Conservation (phyloP, 2,329 filamentous ascomycete genomes). For the Xylaria sp. region DNA sequence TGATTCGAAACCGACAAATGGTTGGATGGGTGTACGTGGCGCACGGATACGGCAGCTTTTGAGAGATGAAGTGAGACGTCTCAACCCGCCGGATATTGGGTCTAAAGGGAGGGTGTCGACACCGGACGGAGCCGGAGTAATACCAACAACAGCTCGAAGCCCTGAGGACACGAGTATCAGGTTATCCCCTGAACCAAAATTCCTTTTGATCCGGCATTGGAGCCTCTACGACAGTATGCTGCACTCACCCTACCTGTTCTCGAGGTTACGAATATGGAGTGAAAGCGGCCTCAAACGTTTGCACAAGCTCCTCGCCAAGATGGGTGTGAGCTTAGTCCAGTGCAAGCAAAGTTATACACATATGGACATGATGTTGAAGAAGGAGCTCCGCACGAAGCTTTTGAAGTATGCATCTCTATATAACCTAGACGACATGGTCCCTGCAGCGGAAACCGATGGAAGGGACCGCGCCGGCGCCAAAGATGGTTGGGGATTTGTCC, state of each 20-base stretch:
- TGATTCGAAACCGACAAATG: constrained; percentile 61
- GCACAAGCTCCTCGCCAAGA: constrained; percentile 94
- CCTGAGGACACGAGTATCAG: constrained; percentile 92
- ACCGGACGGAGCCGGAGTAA: constrained; percentile 75
- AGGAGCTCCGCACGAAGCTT: constrained; percentile 79
- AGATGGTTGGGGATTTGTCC: constrained; percentile 95
- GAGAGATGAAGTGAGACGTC: constrained; percentile 87
- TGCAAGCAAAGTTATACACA: constrained; percentile 96
- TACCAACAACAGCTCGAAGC: constrained; percentile 84
- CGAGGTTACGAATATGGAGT: constrained; percentile 91
- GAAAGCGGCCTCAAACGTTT: constrained; percentile 85
- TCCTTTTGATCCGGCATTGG: constrained; percentile 93
- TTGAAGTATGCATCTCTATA: constrained; percentile 92
- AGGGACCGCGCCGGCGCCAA: constrained; percentile 72
- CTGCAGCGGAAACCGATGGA: constrained; percentile 71
- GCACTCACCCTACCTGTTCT: constrained; percentile 92
- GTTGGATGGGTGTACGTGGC: constrained; percentile 81
- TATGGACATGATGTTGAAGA: constrained; percentile 97
- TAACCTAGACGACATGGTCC: constrained; percentile 90
- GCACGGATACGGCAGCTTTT: constrained; percentile 83
- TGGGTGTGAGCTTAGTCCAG: constrained; percentile 92
- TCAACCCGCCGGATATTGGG: constrained; percentile 76
- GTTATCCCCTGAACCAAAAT: constrained; percentile 89
- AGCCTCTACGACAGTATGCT: constrained; percentile 98
- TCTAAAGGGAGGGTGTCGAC: constrained; percentile 58